phyloP scores from a whole-genome alignment of 2,329 filamentous ascomycete species.

The Ophiostoma sp. region DNA sequence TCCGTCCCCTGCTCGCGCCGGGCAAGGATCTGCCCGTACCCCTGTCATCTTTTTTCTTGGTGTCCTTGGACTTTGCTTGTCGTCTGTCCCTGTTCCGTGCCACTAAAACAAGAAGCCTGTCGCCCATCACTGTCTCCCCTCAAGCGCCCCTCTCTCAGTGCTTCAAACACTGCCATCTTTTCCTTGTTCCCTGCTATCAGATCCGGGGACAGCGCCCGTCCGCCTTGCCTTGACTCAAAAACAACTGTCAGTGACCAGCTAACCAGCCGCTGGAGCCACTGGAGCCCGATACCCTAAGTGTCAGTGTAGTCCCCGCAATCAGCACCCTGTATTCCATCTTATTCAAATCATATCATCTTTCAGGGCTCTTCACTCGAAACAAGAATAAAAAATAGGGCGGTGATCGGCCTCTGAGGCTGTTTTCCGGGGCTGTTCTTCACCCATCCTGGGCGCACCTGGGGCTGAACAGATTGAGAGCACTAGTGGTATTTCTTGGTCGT shows the following conservation, averaged over 20 bases:
- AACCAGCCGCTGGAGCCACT: background rate
- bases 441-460: background rate
- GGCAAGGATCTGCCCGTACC: conserved; percentile 1
- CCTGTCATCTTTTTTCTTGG: background rate
- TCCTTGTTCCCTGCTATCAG: background rate
- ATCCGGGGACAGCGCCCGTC: background rate
- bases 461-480: background rate
- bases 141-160: too few relatives aligned
- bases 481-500: background rate
- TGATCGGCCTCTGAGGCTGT: background rate
- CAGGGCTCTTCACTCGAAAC: background rate
- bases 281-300: background rate
- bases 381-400: background rate
- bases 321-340: background rate
- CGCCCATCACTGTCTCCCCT: background rate
- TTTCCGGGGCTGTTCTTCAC: background rate
- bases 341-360: background rate
- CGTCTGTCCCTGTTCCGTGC: background rate
- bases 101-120: background rate
- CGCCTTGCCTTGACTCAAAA: too few relatives aligned
- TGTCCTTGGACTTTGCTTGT: too few relatives aligned
- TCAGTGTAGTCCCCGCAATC: background rate
- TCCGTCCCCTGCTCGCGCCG: background rate
- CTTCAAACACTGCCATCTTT: background rate
- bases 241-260: background rate